Base-by-base conservation (phyloP, 768 basidiomycete species). In the Trametes coccinea region DNA sequence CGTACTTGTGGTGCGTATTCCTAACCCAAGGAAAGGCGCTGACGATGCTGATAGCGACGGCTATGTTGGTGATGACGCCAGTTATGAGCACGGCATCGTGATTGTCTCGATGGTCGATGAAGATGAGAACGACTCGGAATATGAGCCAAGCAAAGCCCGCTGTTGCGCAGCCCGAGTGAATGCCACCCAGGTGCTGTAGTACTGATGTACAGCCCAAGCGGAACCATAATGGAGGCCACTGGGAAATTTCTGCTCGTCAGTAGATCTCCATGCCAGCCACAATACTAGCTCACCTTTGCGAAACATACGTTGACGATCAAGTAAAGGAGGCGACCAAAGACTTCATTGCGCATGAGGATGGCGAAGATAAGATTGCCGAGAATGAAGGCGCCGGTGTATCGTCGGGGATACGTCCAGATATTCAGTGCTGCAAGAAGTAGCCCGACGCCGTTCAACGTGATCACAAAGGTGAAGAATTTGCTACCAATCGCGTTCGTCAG, bases 11-110 rank as follows among this genome's bases (percentile, higher is more conserved):
- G 64, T 78, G 75, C 34, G 72, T 76, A 53, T 78, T 79, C 49
- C 78, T 73, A 13, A 80, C 74, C 76, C 78, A 79, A 31, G 78
- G 78, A 64, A 78, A 73, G 9, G 77, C 78, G 43, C 75, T 75
- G 11, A 72, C 27, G 61, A 77, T 74, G n/a, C 69, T 73, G 60
- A 76, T 69, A 54, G 73, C 61, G 48, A 79, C 71, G 5, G 73
- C 72, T n/a, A 78, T 46, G 60, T 74, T 78, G 22, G 78, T 77
- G 34, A 77, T 67, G n/a, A 77, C 72, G 11, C 78, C 78, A 39
- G 71, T 70, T 10, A 74, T 67, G 30, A 79, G 73, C 39, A 78
- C 74, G 2, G 75, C 70, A 47, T 74, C 67, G 61, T 74, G 75
- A 37, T 73, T 74, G 59, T 70, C 62, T 56, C 66, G 65, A 66